Conservation (phyloP, 345 rosid species). For the Toxicodendron radicans region DNA sequence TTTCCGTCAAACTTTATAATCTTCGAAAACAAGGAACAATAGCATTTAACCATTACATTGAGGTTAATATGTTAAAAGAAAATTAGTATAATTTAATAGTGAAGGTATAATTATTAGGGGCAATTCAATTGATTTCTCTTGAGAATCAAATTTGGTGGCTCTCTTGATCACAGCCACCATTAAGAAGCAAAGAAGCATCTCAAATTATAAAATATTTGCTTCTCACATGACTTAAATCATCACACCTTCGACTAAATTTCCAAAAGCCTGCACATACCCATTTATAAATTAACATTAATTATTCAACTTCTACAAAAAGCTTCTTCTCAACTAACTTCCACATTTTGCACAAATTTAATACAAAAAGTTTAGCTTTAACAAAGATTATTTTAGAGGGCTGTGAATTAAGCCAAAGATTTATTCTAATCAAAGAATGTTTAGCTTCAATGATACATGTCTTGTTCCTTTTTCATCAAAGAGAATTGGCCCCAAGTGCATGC, state of each 20-base stretch:
- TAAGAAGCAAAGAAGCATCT: not conserved
- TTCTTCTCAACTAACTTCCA: constrained; percentile 20
- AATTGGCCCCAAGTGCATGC: constrained; percentile 37
- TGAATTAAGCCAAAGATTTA: constrained; percentile 19
- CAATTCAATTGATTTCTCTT: too few relatives aligned
- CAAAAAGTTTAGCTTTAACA: constrained; percentile 33
- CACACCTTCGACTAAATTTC: constrained; percentile 30
- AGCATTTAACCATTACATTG: too few relatives aligned
- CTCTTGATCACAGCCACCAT: constrained; percentile 1
- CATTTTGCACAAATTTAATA: constrained; percentile 20
- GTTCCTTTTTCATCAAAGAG: constrained; percentile 24
- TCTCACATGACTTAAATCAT: constrained; percentile 53
- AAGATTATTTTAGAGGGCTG: constrained; percentile 12
- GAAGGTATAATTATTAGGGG: too few relatives aligned
- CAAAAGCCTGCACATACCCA: not conserved
- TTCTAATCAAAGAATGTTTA: constrained; percentile 30
- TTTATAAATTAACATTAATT: not conserved
- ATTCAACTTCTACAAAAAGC: constrained; percentile 17
- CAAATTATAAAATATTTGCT: constrained; percentile 21
- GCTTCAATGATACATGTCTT: constrained; percentile 35
- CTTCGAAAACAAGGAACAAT: too few relatives aligned
- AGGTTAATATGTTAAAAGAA: too few relatives aligned
- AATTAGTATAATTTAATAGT: too few relatives aligned
- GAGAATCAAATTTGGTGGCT: constrained; percentile 1
- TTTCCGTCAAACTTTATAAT: too few relatives aligned